Evolutionary conservation across 2,329 filamentous ascomycete species (phyloP).

Genomic region (Fusarium illudens): DNA sequence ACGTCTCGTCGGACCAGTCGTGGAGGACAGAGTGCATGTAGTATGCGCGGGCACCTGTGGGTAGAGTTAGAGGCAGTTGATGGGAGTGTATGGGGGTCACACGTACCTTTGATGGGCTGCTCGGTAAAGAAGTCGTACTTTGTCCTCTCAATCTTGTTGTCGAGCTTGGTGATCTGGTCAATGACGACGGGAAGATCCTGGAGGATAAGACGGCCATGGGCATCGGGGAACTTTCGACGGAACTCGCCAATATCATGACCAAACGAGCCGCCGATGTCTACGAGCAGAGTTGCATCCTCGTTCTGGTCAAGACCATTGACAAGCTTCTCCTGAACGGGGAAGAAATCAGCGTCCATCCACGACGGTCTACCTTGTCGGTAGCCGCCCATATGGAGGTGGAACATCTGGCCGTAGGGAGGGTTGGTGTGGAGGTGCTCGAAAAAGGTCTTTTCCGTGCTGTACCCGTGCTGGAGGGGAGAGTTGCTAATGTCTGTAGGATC

Average conservation of each 20-base stretch:
- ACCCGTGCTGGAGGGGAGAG: conserved; percentile 45
- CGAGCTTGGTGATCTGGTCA: conserved; percentile 42
- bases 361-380: conserved; percentile 46
- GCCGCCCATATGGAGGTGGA: conserved; percentile 52
- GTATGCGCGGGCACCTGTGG: conserved; percentile 49
- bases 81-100: background rate
- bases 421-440: conserved; percentile 46
- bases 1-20: conserved; percentile 51
- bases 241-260: conserved; percentile 50
- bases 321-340: conserved; percentile 46
- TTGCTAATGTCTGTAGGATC: conserved; percentile 43
- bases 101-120: conserved; percentile 54
- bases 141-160: conserved; percentile 47
- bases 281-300: conserved; percentile 41
- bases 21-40: conserved; percentile 54
- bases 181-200: conserved; percentile 58
- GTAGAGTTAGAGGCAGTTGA: background rate
- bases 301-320: conserved; percentile 41
- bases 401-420: conserved; percentile 44
- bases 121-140: conserved; percentile 56
- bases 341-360: conserved; percentile 50
- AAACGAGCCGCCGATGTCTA: conserved; percentile 49
- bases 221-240: conserved; percentile 45
- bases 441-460: conserved; percentile 47
- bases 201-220: conserved; percentile 54